phyloP scores from a whole-genome alignment of 2,329 filamentous ascomycete species.

The Epichloe uncinata region DNA sequence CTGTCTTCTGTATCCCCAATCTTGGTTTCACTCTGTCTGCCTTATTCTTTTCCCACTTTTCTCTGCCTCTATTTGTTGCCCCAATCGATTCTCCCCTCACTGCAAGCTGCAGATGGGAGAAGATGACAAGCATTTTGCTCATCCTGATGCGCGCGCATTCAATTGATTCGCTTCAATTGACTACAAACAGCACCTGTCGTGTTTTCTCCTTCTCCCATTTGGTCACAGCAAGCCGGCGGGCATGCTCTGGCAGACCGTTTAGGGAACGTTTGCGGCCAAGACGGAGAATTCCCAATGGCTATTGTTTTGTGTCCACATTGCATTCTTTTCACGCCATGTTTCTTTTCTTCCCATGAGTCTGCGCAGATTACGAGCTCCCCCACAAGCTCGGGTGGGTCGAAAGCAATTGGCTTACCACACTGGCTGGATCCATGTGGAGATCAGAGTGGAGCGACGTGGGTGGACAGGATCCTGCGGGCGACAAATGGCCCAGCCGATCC shows the following conservation, averaged over 20 bases:
- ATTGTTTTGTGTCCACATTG: slow-evolving; percentile 9
- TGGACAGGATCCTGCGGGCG: neutral
- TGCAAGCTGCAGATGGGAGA: neutral
- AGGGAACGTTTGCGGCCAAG: neutral
- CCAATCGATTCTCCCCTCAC: neutral
- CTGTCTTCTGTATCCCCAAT: too few species aligned
- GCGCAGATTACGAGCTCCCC: slow-evolving; percentile 22
- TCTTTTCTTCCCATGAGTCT: slow-evolving; percentile 8
- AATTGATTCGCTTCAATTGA: neutral
- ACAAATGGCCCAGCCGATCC: slow-evolving; percentile 10
- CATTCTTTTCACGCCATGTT: slow-evolving; percentile 13
- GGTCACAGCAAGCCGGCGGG: neutral
- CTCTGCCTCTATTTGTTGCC: neutral
- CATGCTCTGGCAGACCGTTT: neutral
- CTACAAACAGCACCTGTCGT: neutral
- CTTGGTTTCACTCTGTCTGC: too few species aligned
- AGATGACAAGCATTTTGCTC: neutral
- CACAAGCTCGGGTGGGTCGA: slow-evolving; percentile 18
- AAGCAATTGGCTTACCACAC: slow-evolving; percentile 15
- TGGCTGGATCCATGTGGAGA: slow-evolving; percentile 13
- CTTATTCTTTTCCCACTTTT: too few species aligned
- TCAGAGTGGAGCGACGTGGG: neutral
- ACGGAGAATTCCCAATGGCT: neutral
- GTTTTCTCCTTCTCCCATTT: neutral
- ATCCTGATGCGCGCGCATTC: neutral